Base-by-base conservation (phyloP, 2,329 filamentous ascomycete species). In the Talaromyces verruculosus region DNA sequence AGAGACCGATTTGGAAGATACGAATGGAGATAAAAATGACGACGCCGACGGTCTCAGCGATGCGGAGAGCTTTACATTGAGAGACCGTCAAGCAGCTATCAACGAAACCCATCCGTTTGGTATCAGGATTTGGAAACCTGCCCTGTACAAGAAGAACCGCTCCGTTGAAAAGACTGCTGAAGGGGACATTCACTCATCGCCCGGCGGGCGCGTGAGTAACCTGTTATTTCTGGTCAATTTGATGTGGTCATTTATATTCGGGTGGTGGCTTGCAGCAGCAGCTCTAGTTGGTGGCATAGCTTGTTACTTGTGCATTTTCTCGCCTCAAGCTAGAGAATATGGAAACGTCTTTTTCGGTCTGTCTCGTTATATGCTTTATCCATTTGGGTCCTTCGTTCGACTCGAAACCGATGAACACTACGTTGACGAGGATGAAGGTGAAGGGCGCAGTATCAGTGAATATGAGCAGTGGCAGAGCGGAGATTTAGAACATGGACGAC, bases 381-480 rank as follows among this genome's bases (percentile, higher is more conserved):
- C 95, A 0, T 99, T 99, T 76, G 95, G 95, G 70, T 96, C 96
- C 74, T 97, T 96, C 77, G 92, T 99, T 68, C 91, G 93, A 57
- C 85, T 99, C 43, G 90, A 97, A 75, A 91, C 94, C 76, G 95
- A 99, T 71, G 95, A 98, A 74, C 90, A 91, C 51, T 99, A 99
- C 75, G 84, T 92, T 58, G 91, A 97, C 67, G 95, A 99, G 80
- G 95, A 99, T 73, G 88, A 95, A 74, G 93, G 94, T 47, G 95
- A 99, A 79, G 95, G 95, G 22, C 88, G 95, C 74, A 98, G 93
- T 80, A 97, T 99, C 74, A 96, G 92, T 73, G 95, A 99, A 81
- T 99, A 99, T 76, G 95, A 99, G 78, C 93, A 97, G 79, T 99
- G 95, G 95, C 95, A 99, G 80, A 97, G 89, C 75, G 95, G 95